A percentile compares a stretch with the other conserved stretches of the same genome.
Evolutionary conservation across 345 rosid genomes (phyloP).

Genomic region (Ceriops decandra): DNA sequence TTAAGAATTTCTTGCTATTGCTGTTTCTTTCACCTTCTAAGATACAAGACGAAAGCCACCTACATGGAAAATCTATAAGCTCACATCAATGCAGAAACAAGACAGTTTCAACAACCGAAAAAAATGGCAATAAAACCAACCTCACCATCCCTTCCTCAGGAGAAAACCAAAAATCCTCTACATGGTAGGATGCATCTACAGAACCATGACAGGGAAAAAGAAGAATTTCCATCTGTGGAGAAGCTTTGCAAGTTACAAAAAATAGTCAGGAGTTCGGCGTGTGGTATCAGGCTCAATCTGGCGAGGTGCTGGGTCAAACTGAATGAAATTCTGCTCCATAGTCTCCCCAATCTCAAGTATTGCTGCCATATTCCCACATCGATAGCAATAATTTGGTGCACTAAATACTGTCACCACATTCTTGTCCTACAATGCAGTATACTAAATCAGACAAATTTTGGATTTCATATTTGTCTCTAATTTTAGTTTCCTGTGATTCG

Average conservation of each 20-base stretch:
- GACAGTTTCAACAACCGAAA: slow-evolving; percentile 19
- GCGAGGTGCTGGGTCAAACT: slow-evolving; percentile 92
- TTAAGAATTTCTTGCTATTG: slow-evolving; percentile 27
- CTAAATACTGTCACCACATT: slow-evolving; percentile 81
- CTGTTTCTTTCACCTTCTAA: slow-evolving; percentile 26
- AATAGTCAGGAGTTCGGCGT: slow-evolving; percentile 94
- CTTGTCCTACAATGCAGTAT: slow-evolving; percentile 44
- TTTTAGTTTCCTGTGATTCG: not conserved
- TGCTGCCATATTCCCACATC: slow-evolving; percentile 90
- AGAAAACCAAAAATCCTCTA: slow-evolving; percentile 25
- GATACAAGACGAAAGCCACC: slow-evolving; percentile 26
- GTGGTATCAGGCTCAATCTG: slow-evolving; percentile 91
- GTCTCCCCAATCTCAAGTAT: slow-evolving; percentile 91
- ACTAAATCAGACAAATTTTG: not conserved
- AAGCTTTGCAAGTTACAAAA: slow-evolving; percentile 55
- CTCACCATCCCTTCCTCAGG: slow-evolving; percentile 24
- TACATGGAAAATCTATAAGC: slow-evolving; percentile 31
- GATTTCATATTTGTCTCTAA: not conserved
- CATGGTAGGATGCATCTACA: slow-evolving; percentile 40
- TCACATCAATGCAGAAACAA: slow-evolving; percentile 24
- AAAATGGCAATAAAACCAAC: slow-evolving; percentile 31
- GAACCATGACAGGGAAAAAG: slow-evolving; percentile 28
- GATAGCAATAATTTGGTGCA: slow-evolving; percentile 79
- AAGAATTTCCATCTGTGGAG: slow-evolving; percentile 14
- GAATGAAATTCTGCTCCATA: slow-evolving; percentile 95